Evolutionary conservation across 2,329 filamentous ascomycete genomes (phyloP).

Genomic region (Pseudophaeomoniella oleicola): DNA sequence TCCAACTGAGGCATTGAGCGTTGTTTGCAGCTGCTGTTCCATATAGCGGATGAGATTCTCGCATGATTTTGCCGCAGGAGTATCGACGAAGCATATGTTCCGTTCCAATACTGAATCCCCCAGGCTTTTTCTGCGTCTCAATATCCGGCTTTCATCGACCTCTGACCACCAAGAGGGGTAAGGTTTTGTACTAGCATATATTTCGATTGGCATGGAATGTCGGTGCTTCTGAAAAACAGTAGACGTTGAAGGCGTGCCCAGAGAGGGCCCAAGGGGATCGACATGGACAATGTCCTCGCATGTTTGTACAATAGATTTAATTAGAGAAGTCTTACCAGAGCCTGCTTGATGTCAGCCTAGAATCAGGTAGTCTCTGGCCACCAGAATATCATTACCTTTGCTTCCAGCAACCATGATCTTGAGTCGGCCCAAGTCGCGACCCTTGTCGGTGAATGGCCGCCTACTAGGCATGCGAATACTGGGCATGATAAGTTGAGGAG

Average conservation of each 20-base stretch:
- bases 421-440: constrained; percentile 68
- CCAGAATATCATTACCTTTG: constrained; percentile 39
- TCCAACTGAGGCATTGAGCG: constrained; percentile 45
- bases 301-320: constrained; percentile 71
- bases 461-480: constrained; percentile 82
- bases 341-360: constrained; percentile 33
- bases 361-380: neutral
- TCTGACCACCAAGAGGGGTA: constrained; percentile 87
- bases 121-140: constrained; percentile 53
- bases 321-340: constrained; percentile 76
- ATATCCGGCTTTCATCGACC: constrained; percentile 48
- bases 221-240: constrained; percentile 8
- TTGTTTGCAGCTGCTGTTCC: constrained; percentile 51
- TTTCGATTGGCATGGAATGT: constrained; percentile 31
- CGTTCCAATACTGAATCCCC: constrained; percentile 71
- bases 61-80: constrained; percentile 43
- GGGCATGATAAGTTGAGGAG: constrained; percentile 88
- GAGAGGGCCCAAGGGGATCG: constrained; percentile 39
- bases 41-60: constrained; percentile 51
- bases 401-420: constrained; percentile 80
- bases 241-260: constrained; percentile 5
- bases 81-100: constrained; percentile 90
- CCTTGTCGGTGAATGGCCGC: constrained; percentile 76
- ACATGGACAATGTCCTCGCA: constrained; percentile 92
- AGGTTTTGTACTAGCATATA: constrained; percentile 66